Base-by-base conservation (phyloP, 768 basidiomycete genomes). In the Amanita pallidorosea region DNA sequence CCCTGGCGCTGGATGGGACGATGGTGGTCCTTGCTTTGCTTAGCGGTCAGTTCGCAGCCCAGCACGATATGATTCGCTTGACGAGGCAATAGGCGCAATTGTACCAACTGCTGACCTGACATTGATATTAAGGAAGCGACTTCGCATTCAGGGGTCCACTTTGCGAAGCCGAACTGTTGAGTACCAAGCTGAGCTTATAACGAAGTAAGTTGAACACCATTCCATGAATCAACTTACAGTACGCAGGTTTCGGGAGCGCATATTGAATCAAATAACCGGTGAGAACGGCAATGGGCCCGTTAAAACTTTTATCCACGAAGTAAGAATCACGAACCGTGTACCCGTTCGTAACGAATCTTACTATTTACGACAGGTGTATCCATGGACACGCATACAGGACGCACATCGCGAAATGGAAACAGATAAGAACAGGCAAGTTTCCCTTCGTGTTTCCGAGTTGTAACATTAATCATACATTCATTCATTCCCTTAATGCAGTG, bases 61-160 rank as follows among this genome's bases (percentile, higher is more conserved):
- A 15, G 52, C 20, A 34, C 22, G 18, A 27, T 27, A 47, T 17
- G 7, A 12, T 7, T 34, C 25, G 45, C 45, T 55, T 38, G 31
- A 25, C 17, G 6, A n/a, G 12, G 17, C 17, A 23, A 59, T 86
- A 85, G 85, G 40, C 60, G 64, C 27, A 66, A 71, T 15, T 73
- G 82, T 13, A 63, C 74, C 35, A 12, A 67, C 66, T 12, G 67
- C 80, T 52, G 74, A 84, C 62, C 67, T 96, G 42, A 58, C 58
- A 5, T 82, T 81, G 8, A 77, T 96, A 49, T 69, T 95, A 52
- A 81, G 72, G 65, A 97, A 94, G 68, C 81, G 92, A 15, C 77
- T 96, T 46, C 81, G 83, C 22, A 83, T 97, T 46, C 83, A 91
- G 65, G 92, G 93, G 18, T 88, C 89, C 18, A 95, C 91, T 2